Conservation (phyloP, 2,329 filamentous ascomycete species). For the Sclerotinia sclerotiorum region DNA sequence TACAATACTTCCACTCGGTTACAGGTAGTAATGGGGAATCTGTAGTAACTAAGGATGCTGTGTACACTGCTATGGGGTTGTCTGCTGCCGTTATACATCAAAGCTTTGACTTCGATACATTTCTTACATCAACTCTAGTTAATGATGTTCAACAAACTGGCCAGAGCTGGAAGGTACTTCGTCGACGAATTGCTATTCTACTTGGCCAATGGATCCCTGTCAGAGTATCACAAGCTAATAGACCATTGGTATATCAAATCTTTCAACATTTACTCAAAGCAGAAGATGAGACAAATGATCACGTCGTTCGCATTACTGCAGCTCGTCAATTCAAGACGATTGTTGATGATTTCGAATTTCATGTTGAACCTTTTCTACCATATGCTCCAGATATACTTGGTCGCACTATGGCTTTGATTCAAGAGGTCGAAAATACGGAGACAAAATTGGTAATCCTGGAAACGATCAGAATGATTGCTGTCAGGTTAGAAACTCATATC, state of each 20-base stretch:
- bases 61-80: conserved; percentile 90
- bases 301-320: conserved; percentile 88
- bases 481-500: conserved; percentile 74
- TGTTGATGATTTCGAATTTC: conserved; percentile 82
- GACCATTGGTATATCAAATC: conserved; percentile 79
- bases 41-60: conserved; percentile 84
- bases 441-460: conserved; percentile 88
- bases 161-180: conserved; percentile 72
- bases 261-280: conserved; percentile 82
- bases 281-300: conserved; percentile 77
- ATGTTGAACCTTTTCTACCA: conserved; percentile 69
- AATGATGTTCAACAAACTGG: conserved; percentile 69
- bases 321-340: conserved; percentile 79
- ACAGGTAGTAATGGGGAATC: conserved; percentile 62
- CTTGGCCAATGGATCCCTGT: conserved; percentile 88
- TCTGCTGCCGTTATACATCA: conserved; percentile 74
- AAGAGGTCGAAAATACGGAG: conserved; percentile 77
- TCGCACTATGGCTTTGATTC: conserved; percentile 73
- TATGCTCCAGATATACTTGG: conserved; percentile 73
- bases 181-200: conserved; percentile 83
- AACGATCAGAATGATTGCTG: conserved; percentile 78
- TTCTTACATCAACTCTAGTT: conserved; percentile 73
- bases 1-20: conserved; percentile 79
- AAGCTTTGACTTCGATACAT: conserved; percentile 78
- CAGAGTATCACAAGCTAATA: conserved; percentile 66